Percentiles rank a stretch among this genome's conserved stretches.
phyloP scores from a whole-genome alignment of 2,329 filamentous ascomycete species.

The Fusarium buxicola region DNA sequence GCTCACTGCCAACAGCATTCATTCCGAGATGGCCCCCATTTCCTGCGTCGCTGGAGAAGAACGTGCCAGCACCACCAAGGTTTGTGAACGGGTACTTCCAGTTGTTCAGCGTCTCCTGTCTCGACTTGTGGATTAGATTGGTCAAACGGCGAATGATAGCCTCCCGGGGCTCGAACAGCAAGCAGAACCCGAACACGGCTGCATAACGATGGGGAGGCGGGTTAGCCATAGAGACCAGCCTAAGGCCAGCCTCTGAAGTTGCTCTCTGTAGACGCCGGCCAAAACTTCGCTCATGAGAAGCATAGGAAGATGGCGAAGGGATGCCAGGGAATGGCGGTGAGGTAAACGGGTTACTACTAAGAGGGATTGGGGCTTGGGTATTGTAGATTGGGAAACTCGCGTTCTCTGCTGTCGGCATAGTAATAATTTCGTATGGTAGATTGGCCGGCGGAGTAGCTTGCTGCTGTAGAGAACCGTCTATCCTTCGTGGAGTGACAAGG shows the following conservation, averaged over 20 bases:
- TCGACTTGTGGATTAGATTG: conserved; percentile 48
- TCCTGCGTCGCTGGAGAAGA: conserved; percentile 57
- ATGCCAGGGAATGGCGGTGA: conserved; percentile 51
- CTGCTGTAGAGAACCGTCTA: conserved; percentile 22
- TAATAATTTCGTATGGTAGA: conserved; percentile 61
- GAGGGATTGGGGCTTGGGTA: conserved; percentile 32
- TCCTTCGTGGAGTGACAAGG: conserved; percentile 22
- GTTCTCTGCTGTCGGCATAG: conserved; percentile 63
- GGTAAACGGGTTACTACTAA: conserved; percentile 23
- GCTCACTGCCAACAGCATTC: neutral
- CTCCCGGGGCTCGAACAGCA: conserved; percentile 67
- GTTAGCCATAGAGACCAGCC: conserved; percentile 63
- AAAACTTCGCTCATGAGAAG: conserved; percentile 74
- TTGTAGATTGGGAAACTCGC: conserved; percentile 62
- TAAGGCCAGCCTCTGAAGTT: conserved; percentile 71
- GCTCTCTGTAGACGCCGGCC: conserved; percentile 76
- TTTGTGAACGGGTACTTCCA: conserved; percentile 72
- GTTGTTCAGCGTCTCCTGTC: conserved; percentile 63
- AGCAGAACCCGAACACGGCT: conserved; percentile 76
- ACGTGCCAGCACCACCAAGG: conserved; percentile 76
- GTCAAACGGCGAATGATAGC: conserved; percentile 58
- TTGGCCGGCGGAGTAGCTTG: conserved; percentile 34
- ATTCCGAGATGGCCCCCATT: neutral
- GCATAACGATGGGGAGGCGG: conserved; percentile 61
- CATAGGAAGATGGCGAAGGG: conserved; percentile 64